Conservation (phyloP, 345 rosid species). For the Acer yangbiense region DNA sequence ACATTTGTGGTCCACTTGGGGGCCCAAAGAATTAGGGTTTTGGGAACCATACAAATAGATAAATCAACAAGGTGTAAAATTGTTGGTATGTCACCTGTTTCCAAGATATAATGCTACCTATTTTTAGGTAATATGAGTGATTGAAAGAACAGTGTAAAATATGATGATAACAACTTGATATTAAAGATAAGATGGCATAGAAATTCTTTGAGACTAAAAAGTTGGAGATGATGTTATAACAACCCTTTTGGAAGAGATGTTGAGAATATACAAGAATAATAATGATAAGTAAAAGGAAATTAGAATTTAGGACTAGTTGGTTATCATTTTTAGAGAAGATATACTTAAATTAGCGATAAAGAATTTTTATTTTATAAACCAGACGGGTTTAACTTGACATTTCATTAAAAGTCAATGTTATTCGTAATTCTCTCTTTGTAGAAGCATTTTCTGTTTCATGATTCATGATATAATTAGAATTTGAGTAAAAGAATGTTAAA, state of each 20-base stretch:
- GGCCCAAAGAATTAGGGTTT: background rate
- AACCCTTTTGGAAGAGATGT: background rate
- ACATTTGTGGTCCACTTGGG: background rate
- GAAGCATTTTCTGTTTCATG: too few relatives aligned
- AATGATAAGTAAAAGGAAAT: background rate
- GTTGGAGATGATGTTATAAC: background rate
- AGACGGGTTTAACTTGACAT: too few relatives aligned
- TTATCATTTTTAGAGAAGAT: too few relatives aligned
- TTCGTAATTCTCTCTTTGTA: too few relatives aligned
- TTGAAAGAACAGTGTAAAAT: background rate
- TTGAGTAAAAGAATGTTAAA: too few relatives aligned
- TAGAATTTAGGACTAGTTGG: too few relatives aligned
- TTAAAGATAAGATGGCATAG: background rate
- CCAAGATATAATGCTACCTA: background rate
- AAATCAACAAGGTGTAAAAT: background rate
- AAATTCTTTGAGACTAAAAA: background rate
- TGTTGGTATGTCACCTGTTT: slow-evolving; percentile 4
- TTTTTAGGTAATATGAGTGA: background rate
- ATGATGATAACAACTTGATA: background rate
- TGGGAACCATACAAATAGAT: background rate
- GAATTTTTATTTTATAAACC: too few relatives aligned
- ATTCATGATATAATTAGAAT: too few relatives aligned
- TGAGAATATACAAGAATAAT: background rate
- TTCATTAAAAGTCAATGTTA: too few relatives aligned
- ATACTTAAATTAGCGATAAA: too few relatives aligned